phyloP scores from a whole-genome alignment of 257 asterid genomes.

The Nicotiana tomentosiformis region DNA sequence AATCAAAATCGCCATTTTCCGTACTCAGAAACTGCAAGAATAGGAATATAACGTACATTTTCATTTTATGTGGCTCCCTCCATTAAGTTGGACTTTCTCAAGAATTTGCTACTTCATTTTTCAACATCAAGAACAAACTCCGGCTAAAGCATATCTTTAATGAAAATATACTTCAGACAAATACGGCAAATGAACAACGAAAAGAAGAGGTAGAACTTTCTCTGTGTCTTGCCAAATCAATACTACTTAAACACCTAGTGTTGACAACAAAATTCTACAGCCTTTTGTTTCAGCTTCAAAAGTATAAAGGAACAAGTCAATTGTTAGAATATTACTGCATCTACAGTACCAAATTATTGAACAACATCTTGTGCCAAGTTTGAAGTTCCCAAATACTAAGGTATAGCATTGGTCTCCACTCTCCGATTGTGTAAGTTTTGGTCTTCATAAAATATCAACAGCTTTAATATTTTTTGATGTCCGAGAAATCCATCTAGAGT shows the following conservation, averaged over 20 bases:
- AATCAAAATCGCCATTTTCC: background rate
- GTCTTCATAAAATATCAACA: background rate
- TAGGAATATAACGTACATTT: background rate
- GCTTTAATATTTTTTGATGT: background rate
- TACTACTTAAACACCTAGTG: background rate
- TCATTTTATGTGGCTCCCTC: background rate
- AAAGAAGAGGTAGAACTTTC: background rate
- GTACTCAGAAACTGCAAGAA: background rate
- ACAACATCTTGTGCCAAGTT: background rate
- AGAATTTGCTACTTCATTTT: background rate
- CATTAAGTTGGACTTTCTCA: background rate
- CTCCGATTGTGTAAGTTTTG: background rate
- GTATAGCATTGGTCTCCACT: background rate
- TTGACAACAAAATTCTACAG: background rate
- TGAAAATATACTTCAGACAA: background rate
- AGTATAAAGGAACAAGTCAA: background rate
- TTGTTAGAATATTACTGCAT: background rate
- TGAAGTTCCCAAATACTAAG: background rate
- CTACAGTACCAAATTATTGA: background rate
- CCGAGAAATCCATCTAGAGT: too few species aligned
- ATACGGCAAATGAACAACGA: background rate
- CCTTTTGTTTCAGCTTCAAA: slow-evolving; percentile 1
- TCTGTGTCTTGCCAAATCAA: background rate
- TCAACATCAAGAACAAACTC: background rate
- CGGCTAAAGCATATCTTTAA: background rate